Conservation (phyloP, 371 early-diverging fungal species). For the Caulochytrium protostelioides region DNA sequence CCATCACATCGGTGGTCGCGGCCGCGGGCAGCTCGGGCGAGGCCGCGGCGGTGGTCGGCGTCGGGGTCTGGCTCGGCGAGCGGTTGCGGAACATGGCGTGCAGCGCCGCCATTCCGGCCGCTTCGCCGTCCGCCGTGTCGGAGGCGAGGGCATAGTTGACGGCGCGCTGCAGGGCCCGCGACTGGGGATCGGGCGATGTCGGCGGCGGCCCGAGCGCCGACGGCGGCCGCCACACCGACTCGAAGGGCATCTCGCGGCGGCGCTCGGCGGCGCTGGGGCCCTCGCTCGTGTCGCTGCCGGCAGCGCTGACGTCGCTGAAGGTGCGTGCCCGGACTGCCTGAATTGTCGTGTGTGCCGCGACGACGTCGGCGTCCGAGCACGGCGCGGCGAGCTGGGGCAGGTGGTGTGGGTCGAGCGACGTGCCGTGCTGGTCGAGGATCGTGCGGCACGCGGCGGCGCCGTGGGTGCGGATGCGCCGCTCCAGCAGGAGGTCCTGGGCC, state of each 20-base stretch:
- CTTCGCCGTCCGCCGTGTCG: neutral
- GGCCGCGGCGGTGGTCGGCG: no score
- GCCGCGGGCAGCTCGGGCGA: no score
- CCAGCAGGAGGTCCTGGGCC: conserved; percentile 7
- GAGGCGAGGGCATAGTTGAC: conserved; percentile 8
- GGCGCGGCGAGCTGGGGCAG: no score
- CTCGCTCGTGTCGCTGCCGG: no score
- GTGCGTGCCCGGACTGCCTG: no score
- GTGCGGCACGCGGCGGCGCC: neutral
- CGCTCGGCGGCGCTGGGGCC: conserved; percentile 1
- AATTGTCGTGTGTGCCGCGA: no score
- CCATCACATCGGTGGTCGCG: no score
- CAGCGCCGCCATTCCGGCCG: no score
- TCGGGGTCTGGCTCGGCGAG: no score
- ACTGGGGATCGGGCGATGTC: neutral
- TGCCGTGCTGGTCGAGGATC: neutral
- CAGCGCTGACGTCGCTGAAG: no score
- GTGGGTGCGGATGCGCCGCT: conserved; percentile 2
- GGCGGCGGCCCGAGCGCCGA: neutral
- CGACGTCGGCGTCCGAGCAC: no score
- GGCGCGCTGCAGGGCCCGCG: conserved; percentile 8
- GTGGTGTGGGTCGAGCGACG: neutral
- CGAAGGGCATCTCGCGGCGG: conserved; percentile 3
- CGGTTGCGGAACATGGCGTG: no score
- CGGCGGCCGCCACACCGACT: neutral